Evolutionary conservation across 2,329 filamentous ascomycete species (phyloP).

Genomic region (Chaetomium olivaceum): DNA sequence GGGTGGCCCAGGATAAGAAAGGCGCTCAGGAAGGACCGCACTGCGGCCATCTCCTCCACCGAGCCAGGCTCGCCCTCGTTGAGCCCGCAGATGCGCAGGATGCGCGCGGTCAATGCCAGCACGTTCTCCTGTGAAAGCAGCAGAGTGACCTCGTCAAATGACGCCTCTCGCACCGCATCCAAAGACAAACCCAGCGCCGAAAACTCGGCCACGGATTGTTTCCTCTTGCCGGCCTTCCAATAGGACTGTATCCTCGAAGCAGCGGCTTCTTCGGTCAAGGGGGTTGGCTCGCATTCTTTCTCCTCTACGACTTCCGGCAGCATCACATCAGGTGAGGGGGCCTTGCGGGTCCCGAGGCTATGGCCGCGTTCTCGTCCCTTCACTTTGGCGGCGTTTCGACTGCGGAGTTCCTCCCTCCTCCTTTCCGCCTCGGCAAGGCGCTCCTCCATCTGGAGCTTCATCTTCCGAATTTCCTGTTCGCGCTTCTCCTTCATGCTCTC

Average conservation of each 20-base stretch:
- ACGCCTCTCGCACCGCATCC: constrained; percentile 67
- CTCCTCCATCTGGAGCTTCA: constrained; percentile 76
- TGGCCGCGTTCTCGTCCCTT: constrained; percentile 51
- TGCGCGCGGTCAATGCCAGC: constrained; percentile 62
- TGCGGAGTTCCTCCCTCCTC: constrained; percentile 65
- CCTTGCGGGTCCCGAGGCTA: constrained; percentile 51
- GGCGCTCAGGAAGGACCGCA: constrained; percentile 75
- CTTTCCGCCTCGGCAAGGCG: constrained; percentile 75
- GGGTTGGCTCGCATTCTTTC: constrained; percentile 48
- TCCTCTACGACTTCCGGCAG: constrained; percentile 53
- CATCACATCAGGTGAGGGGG: constrained; percentile 45
- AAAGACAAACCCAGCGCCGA: constrained; percentile 66
- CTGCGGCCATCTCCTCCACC: constrained; percentile 67
- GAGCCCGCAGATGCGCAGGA: constrained; percentile 70
- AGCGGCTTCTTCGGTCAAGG: constrained; percentile 61
- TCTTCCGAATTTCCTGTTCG: constrained; percentile 69
- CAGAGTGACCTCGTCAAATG: constrained; percentile 72
- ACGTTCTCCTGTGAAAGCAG: constrained; percentile 68
- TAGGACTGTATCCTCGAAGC: constrained; percentile 67
- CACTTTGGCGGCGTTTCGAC: constrained; percentile 51
- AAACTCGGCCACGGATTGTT: constrained; percentile 65
- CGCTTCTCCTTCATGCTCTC: constrained; percentile 80
- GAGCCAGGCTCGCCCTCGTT: constrained; percentile 64
- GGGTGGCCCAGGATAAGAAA: constrained; percentile 80
- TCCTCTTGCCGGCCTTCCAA: constrained; percentile 64